phyloP scores from a whole-genome alignment of 2,329 filamentous ascomycete species.

The Grosmannia huntii region DNA sequence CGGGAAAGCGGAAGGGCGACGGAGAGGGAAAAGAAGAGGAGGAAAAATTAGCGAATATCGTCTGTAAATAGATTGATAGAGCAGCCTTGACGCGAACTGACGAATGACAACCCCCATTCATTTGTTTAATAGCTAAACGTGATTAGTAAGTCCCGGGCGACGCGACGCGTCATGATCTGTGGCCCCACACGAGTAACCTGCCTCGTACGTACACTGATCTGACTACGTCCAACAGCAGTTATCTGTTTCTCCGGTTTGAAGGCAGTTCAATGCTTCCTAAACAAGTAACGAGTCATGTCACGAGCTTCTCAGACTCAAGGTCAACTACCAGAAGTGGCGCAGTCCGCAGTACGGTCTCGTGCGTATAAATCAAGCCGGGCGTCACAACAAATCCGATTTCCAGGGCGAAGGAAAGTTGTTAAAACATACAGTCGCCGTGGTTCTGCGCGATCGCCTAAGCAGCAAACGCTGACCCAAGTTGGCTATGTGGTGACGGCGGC shows the following conservation, averaged over 20 bases:
- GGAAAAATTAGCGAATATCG: too few species aligned
- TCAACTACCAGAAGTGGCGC: background rate
- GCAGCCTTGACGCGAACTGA: too few species aligned
- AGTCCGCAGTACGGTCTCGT: background rate
- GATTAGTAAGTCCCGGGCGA: background rate
- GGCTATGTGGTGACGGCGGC: constrained; percentile 12
- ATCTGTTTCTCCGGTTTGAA: background rate
- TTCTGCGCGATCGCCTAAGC: constrained; percentile 10
- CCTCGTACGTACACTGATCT: background rate
- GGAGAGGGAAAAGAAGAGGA: too few species aligned
- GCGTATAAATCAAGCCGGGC: constrained; percentile 16
- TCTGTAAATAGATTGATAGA: too few species aligned
- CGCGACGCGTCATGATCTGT: background rate
- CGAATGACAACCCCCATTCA: too few species aligned
- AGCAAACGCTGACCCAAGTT: constrained; percentile 23
- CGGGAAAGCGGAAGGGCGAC: too few species aligned
- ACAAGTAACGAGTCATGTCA: background rate
- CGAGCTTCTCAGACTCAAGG: background rate
- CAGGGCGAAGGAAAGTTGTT: constrained; percentile 14
- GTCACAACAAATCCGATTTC: constrained; percentile 19
- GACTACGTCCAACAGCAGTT: too few species aligned
- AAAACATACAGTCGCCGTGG: constrained; percentile 16
- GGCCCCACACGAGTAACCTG: background rate
- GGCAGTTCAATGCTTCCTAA: too few species aligned
- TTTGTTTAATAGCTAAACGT: too few species aligned